A percentile compares a stretch with the other conserved stretches of the same genome.
phyloP scores from a whole-genome alignment of 2,329 filamentous ascomycete species.

The Thermoascus crustaceus region DNA sequence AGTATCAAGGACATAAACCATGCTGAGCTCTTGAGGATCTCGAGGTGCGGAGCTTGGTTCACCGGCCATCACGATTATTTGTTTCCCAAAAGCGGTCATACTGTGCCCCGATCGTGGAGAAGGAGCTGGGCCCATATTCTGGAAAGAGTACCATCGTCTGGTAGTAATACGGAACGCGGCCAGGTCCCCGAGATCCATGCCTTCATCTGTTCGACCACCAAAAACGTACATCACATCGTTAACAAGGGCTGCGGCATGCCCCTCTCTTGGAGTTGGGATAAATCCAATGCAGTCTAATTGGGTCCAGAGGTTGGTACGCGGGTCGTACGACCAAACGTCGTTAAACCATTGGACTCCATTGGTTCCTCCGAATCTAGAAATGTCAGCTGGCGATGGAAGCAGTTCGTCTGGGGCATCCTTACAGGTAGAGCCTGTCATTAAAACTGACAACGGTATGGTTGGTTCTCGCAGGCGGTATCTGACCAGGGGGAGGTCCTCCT shows the following conservation, averaged over 20 bases:
- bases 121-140: conserved; percentile 97
- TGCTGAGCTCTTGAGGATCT: conserved; percentile 73
- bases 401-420: conserved; percentile 34
- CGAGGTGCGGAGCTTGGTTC: conserved; percentile 84
- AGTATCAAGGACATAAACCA: conserved; percentile 89
- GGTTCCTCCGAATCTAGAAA: conserved; percentile 79
- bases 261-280: conserved; percentile 87
- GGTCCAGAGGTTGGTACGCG: conserved; percentile 70
- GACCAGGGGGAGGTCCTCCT: conserved; percentile 49
- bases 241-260: conserved; percentile 85
- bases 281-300: conserved; percentile 96
- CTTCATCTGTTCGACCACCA: conserved; percentile 89
- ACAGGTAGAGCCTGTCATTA: conserved; percentile 91
- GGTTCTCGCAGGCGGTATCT: conserved; percentile 77
- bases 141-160: conserved; percentile 95
- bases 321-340: conserved; percentile 95
- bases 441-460: conserved; percentile 90
- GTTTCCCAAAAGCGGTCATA: conserved; percentile 92
- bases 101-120: conserved; percentile 91
- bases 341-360: conserved; percentile 98
- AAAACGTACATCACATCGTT: conserved; percentile 99
- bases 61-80: conserved; percentile 83
- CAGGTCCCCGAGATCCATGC: conserved; percentile 82
- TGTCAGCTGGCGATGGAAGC: conserved; percentile 1
- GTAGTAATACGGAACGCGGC: conserved; percentile 77